Percentiles rank a stretch among this genome's conserved stretches.
Evolutionary conservation across 2,329 filamentous ascomycete genomes (phyloP).

Genomic region (Arthrobotrys pseudoclavata): DNA sequence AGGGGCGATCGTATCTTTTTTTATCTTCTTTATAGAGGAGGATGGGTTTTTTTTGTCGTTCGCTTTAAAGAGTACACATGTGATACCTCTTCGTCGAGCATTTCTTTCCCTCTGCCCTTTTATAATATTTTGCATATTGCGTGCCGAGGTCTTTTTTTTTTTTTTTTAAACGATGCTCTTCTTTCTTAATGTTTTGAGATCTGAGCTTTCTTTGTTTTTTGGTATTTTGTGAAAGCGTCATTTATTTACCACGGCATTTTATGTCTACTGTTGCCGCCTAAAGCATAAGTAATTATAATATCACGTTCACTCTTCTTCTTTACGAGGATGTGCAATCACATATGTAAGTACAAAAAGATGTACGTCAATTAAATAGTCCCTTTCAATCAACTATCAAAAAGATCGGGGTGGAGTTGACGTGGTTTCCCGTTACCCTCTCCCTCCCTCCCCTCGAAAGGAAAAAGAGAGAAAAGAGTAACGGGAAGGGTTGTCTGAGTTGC

Average conservation of each 20-base stretch:
- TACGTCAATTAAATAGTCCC: slow-evolving; percentile 61
- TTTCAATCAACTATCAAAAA: slow-evolving; percentile 59
- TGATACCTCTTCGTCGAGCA: slow-evolving; percentile 10
- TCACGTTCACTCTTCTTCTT: slow-evolving; percentile 7
- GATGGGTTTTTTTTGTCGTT: slow-evolving; percentile 4
- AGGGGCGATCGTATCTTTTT: not conserved
- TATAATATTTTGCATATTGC: slow-evolving; percentile 17
- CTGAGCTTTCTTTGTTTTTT: not conserved
- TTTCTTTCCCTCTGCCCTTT: not conserved
- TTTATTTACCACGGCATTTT: not conserved
- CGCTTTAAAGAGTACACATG: slow-evolving; percentile 15
- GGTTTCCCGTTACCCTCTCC: slow-evolving; percentile 2
- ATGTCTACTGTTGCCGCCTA: not conserved
- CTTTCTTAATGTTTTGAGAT: not conserved
- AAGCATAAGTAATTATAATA: slow-evolving; percentile 1
- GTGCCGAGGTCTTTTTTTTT: not conserved
- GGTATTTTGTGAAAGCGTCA: not conserved
- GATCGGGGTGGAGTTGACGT: slow-evolving; percentile 61
- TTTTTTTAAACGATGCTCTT: not conserved
- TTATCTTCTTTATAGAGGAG: slow-evolving; percentile 4
- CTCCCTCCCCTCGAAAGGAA: not conserved
- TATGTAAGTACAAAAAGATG: slow-evolving; percentile 3
- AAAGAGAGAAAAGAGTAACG: not conserved
- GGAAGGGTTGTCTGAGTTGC: slow-evolving; percentile 46
- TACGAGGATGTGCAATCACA: not conserved